Percentiles rank a stretch among this genome's conserved stretches.
Conservation (phyloP, 352 stramenopile species). For the Phytophthora vignae region DNA sequence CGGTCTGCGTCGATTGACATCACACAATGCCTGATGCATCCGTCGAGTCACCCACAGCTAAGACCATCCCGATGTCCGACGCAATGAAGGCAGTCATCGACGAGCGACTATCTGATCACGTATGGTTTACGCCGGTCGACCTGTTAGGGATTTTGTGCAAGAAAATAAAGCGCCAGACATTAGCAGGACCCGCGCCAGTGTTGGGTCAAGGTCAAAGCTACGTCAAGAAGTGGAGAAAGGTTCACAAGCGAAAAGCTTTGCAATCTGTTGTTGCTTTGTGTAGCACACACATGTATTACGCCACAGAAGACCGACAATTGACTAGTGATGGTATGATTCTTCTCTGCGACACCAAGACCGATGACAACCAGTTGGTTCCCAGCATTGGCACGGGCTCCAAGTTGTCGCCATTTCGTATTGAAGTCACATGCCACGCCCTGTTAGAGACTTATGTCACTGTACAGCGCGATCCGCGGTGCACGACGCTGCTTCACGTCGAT, state of each 20-base stretch:
- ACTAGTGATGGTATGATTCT: background rate
- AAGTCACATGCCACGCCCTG: background rate
- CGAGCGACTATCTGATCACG: too few relatives aligned
- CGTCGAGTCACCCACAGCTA: too few relatives aligned
- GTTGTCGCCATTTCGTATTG: background rate
- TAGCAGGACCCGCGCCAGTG: background rate
- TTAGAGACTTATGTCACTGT: slow-evolving; percentile 6
- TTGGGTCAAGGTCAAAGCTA: background rate
- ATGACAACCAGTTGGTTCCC: background rate
- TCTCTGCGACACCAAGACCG: background rate
- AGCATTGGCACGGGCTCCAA: background rate
- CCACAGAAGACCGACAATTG: background rate
- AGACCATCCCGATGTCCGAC: too few relatives aligned
- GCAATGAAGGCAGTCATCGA: too few relatives aligned
- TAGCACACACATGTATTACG: background rate
- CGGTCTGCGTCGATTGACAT: too few relatives aligned
- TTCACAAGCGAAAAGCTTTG: background rate
- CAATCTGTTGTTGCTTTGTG: background rate
- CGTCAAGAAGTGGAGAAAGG: background rate
- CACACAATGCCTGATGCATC: too few relatives aligned
- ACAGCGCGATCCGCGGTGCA: slow-evolving; percentile 1
- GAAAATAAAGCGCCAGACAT: background rate
- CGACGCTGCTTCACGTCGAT: slow-evolving; percentile 9
- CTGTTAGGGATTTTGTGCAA: too few relatives aligned
- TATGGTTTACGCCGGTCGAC: too few relatives aligned